A percentile compares a stretch with the other conserved stretches of the same genome.
phyloP scores from a whole-genome alignment of 2,329 filamentous ascomycete species.

The Sphaerulina musiva region DNA sequence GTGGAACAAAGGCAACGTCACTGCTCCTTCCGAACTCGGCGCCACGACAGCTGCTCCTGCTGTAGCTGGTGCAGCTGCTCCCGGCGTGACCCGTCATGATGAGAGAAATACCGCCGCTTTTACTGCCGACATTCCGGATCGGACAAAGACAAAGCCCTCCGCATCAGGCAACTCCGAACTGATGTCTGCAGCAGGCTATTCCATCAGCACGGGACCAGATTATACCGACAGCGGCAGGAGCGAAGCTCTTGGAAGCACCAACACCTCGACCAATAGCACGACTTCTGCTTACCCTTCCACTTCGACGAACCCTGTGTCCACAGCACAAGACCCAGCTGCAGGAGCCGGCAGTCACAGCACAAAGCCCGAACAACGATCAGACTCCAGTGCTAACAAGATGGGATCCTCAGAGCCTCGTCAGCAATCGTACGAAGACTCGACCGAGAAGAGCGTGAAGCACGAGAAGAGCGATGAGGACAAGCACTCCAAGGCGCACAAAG shows the following conservation, averaged over 20 bases:
- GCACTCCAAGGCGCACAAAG: constrained; percentile 11
- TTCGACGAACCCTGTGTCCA: background rate
- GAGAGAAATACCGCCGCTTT: constrained; percentile 5
- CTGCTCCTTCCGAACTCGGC: constrained; percentile 1
- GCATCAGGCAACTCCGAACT: background rate
- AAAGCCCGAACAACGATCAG: background rate
- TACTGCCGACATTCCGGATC: constrained; percentile 13
- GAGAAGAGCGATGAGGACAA: background rate
- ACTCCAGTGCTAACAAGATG: constrained; percentile 8
- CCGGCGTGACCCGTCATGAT: constrained; percentile 2
- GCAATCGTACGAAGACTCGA: background rate
- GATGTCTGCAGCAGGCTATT: background rate
- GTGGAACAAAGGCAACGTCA: constrained; percentile 8
- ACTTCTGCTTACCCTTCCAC: background rate
- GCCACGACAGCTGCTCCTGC: constrained; percentile 13
- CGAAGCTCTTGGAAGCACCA: background rate
- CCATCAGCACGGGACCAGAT: background rate
- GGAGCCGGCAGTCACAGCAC: constrained; percentile 4
- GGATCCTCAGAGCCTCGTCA: background rate
- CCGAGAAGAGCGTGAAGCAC: constrained; percentile 1
- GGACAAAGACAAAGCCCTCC: constrained; percentile 8
- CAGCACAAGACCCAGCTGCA: background rate
- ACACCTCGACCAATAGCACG: background rate
- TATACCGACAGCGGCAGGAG: background rate
- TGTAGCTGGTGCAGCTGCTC: constrained; percentile 10